Evolutionary conservation across 2,329 filamentous ascomycete genomes (phyloP).

Genomic region (Hymenoscyphus albidus): DNA sequence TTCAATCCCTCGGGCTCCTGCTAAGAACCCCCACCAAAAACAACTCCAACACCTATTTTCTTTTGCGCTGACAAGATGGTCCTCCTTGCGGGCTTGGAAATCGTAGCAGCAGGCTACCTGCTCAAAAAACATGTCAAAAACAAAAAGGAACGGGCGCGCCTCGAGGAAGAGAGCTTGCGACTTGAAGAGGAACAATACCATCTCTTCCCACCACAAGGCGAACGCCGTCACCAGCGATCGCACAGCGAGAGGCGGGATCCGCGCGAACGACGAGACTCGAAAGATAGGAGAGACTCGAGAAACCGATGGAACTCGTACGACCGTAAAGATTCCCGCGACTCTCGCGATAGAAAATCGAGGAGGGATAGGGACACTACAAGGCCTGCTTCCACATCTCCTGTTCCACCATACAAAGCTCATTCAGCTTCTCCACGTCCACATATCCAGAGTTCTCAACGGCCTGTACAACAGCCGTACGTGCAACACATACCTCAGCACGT

Average conservation of each 20-base stretch:
- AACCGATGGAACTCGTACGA: conserved; percentile 4
- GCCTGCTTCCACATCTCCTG: conserved; percentile 5
- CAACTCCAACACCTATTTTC: neutral
- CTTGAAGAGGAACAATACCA: conserved; percentile 28
- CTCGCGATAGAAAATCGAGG: conserved; percentile 5
- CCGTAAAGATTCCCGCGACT: neutral
- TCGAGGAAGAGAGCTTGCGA: conserved; percentile 27
- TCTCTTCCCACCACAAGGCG: conserved; percentile 18
- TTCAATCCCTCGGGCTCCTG: neutral
- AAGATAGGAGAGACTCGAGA: conserved; percentile 11
- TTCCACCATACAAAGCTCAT: conserved; percentile 8
- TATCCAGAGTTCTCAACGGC: neutral
- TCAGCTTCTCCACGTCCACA: conserved; percentile 7
- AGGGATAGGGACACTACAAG: conserved; percentile 3
- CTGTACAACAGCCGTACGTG: conserved; percentile 7
- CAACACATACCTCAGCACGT: conserved; percentile 1
- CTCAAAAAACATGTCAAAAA: conserved; percentile 32
- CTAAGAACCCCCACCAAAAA: neutral
- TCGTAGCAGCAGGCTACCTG: conserved; percentile 33
- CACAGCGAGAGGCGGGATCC: conserved; percentile 20
- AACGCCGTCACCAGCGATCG: conserved; percentile 20
- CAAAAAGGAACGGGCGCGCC: conserved; percentile 27
- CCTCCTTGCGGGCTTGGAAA: conserved; percentile 40
- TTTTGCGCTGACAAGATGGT: conserved; percentile 44
- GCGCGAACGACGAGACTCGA: conserved; percentile 7